These are phyloP conservation scores for Pezicula rhizophila DNA, from an alignment of 2,329 filamentous ascomycete genomes.

Conservation along the genomic window DNA sequence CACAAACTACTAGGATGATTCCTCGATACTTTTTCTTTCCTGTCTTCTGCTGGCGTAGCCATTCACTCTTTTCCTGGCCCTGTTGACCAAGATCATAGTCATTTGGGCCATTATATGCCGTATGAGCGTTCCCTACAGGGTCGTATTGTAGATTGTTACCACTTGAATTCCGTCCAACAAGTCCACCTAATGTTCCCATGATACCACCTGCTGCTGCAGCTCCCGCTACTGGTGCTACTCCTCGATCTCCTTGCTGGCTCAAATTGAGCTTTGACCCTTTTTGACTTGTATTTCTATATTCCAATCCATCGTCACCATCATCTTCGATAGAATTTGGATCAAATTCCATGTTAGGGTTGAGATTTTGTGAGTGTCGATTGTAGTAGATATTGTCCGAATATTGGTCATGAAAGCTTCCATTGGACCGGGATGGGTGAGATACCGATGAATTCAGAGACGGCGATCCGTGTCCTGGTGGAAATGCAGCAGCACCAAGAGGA, in stretches of 20 bases:
- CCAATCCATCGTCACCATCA: constrained; percentile 80
- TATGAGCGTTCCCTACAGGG: constrained; percentile 14
- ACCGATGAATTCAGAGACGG: constrained; percentile 20
- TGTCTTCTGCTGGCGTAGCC: constrained; percentile 52
- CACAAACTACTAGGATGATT: constrained; percentile 59
- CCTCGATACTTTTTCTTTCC: constrained; percentile 64
- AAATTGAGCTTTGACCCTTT: constrained; percentile 45
- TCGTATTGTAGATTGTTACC: constrained; percentile 21
- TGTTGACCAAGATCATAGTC: constrained; percentile 16
- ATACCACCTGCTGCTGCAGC: constrained; percentile 36
- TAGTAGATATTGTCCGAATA: constrained; percentile 22
- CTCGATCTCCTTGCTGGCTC: constrained; percentile 17
- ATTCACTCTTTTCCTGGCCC: constrained; percentile 56
- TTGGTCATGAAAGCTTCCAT: constrained; percentile 19
- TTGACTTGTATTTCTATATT: constrained; percentile 43
- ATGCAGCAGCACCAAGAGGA: constrained; percentile 25
- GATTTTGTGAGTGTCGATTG: constrained; percentile 23
- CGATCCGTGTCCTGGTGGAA: constrained; percentile 21
- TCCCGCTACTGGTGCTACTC: constrained; percentile 18
- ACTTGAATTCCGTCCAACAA: constrained; percentile 24
- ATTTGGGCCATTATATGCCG: constrained; percentile 11
- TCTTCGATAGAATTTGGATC: constrained; percentile 76
- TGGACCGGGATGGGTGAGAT: constrained; percentile 12
- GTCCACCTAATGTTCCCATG: constrained; percentile 21
- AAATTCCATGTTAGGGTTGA: constrained; percentile 24